Percentiles rank a stretch among this genome's conserved stretches.
phyloP scores from a whole-genome alignment of 31 red algal genomes.

The Odonthalia washingtoniensis region DNA sequence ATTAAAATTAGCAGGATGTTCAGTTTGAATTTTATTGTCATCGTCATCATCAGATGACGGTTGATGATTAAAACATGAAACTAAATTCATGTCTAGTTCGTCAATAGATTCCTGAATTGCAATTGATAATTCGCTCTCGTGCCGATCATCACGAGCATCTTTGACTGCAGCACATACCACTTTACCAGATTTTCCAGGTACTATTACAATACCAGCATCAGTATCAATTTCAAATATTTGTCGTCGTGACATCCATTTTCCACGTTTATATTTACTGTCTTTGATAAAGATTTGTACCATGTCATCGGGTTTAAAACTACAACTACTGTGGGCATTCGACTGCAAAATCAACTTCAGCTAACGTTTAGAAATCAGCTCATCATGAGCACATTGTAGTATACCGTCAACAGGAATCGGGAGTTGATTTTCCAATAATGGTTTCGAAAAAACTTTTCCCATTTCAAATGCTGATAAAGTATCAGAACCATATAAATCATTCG shows the following conservation, averaged over 20 bases:
- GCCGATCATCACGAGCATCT: slow-evolving; percentile 7
- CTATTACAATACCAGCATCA: slow-evolving; percentile 1
- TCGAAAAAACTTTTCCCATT: not conserved
- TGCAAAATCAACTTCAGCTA: slow-evolving; percentile 34
- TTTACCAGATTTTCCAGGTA: slow-evolving; percentile 13
- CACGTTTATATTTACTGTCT: slow-evolving; percentile 7
- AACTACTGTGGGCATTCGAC: not conserved
- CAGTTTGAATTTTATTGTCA: not conserved
- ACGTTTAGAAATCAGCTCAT: slow-evolving; percentile 20
- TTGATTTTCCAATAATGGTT: not conserved
- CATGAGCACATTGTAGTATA: not conserved
- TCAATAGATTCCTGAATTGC: slow-evolving; percentile 26
- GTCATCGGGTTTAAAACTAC: not conserved
- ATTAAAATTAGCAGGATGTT: not conserved
- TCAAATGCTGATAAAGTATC: not conserved
- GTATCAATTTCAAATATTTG: not conserved
- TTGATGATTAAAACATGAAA: not conserved
- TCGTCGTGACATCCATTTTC: not conserved
- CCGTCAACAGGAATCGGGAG: slow-evolving; percentile 3
- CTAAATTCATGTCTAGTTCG: slow-evolving; percentile 17
- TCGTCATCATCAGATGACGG: not conserved
- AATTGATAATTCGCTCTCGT: not conserved
- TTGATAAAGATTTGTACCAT: slow-evolving; percentile 15
- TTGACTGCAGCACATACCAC: slow-evolving; percentile 16
- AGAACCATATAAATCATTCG: too few relatives aligned